Evolutionary conservation across 768 basidiomycete species (phyloP).

Genomic region (Suillus hirtellus): DNA sequence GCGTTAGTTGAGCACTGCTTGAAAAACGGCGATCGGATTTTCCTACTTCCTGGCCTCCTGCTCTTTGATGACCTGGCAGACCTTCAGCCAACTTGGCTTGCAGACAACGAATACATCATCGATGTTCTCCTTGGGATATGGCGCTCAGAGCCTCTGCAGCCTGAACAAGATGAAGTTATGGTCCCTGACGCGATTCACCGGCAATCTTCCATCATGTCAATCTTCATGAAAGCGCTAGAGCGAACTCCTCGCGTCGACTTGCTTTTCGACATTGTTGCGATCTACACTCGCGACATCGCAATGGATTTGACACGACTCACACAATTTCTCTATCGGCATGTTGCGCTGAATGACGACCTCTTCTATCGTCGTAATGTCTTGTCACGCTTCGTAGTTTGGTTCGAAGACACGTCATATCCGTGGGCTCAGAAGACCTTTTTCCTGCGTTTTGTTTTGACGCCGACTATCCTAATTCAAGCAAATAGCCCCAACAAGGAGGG

Average conservation of each 20-base stretch:
- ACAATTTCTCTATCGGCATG: slow-evolving; percentile 84
- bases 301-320: slow-evolving; percentile 79
- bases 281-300: slow-evolving; percentile 78
- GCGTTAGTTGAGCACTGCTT: slow-evolving; percentile 53
- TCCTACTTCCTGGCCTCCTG: slow-evolving; percentile 69
- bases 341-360: slow-evolving; percentile 69
- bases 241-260: slow-evolving; percentile 81
- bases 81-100: slow-evolving; percentile 70
- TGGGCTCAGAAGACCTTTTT: slow-evolving; percentile 80
- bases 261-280: slow-evolving; percentile 81
- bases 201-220: slow-evolving; percentile 65
- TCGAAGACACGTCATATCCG: slow-evolving; percentile 59
- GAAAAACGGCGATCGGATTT: slow-evolving; percentile 46
- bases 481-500: slow-evolving; percentile 53
- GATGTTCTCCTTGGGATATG: slow-evolving; percentile 75
- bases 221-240: slow-evolving; percentile 75
- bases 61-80: slow-evolving; percentile 76
- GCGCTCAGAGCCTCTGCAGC: slow-evolving; percentile 50
- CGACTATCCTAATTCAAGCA: slow-evolving; percentile 79
- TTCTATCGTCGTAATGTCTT: slow-evolving; percentile 81
- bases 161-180: slow-evolving; percentile 43
- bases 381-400: slow-evolving; percentile 84
- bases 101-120: slow-evolving; percentile 63
- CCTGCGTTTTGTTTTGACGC: slow-evolving; percentile 83
- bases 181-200: slow-evolving; percentile 55